Base-by-base conservation (phyloP, 2,329 filamentous ascomycete genomes). In the Nigrospora oryzae region DNA sequence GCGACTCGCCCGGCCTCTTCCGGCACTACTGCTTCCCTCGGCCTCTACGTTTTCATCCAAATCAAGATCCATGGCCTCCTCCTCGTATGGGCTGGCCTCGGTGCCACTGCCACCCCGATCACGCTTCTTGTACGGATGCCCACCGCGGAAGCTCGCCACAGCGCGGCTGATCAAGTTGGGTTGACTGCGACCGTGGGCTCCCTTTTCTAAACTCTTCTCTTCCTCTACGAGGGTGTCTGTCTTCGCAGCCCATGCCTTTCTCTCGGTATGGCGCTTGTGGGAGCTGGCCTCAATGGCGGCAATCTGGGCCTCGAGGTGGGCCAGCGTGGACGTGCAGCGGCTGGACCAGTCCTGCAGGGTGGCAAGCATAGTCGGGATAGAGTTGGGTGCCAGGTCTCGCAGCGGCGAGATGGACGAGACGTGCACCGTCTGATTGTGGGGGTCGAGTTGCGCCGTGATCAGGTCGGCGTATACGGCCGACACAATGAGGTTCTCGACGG, bases 401-500 rank as follows among this genome's bases (percentile, higher is more conserved):
- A 96, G 78, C 0, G 93, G 86, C 0, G 90, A 81, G 31, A 96
- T 81, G 49, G 86, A 84, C 42, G 83, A 84, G 44, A 97, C 81
- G 58, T 84, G 79, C 17, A 97, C 84, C 48, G 77, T 75, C 32
- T 84, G 79, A 45, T 83, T 75, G 46, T 79, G 79, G 4, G 90
- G 88, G 60, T 96, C 87, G 45, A 98, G 83, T 36, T 87, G 90
- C 7, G 84, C 91, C 35, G 79, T 76, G 40, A 98, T 68, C 2
- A 98, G 78, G 36, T 85, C 86, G 6, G 85, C 81, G 69, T 96
- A 97, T 59, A 96, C 85, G 55, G 89, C 86, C 34, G 82, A 81
- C 54, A 91, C 93, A 53, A 97, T 81, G 48, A 96, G 79, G 52
- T 84, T 79, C 70, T 98, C 93, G 44, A 98, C 80, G 38, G 86